Evolutionary conservation across 352 stramenopile species (phyloP), one percentile per base, ranked within the genome.

Genomic region (Globisporangium sylvaticum): DNA sequence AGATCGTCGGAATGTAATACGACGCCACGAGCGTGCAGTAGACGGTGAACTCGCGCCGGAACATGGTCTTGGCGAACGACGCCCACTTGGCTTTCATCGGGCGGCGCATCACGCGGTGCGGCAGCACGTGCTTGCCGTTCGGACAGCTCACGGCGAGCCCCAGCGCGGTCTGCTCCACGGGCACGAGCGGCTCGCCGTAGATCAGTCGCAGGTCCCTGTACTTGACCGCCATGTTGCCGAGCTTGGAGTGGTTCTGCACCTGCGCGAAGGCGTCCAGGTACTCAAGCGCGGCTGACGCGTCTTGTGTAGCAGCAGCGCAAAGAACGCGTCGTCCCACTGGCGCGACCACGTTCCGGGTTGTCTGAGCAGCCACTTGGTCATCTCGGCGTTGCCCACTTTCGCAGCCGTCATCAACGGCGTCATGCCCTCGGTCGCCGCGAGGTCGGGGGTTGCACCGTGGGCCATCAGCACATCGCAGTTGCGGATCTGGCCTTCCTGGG

Each of bases 1-100:
- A 88, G 24, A 90, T 75, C 0, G 79, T 88, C 37, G 82, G 79
- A 14, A 90, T 64, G 50, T 79, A 90, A 50, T 87, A 89, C 29
- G 77, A 78, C 22, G 70, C 60, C 42, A 90, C 70, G 55, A 89
- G 64, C 53, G 74, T 59, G 58, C 70, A 75, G 69, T 88, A 88
- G 4, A 72, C 77, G 12, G 66, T 64, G 18, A 90, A 82, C 62
- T 90, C 80, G 54, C 71, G 67, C 4, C 72, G 71, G 63, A 89
- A 90, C 72, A 83, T 83, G 32, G 62, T 32, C 6, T 70, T 66
- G 4, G 73, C 82, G 65, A 90, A 90, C 59, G 70, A 77, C n/a
- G 80, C 76, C 80, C 82, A 90, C 67, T 90, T 90, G 66, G 76
- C 69, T 31, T 64, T 70, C 48, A 88, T 69, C 18, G 88, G 63